phyloP scores from a whole-genome alignment of 148 eudicot species.

The Persicaria maculosa region DNA sequence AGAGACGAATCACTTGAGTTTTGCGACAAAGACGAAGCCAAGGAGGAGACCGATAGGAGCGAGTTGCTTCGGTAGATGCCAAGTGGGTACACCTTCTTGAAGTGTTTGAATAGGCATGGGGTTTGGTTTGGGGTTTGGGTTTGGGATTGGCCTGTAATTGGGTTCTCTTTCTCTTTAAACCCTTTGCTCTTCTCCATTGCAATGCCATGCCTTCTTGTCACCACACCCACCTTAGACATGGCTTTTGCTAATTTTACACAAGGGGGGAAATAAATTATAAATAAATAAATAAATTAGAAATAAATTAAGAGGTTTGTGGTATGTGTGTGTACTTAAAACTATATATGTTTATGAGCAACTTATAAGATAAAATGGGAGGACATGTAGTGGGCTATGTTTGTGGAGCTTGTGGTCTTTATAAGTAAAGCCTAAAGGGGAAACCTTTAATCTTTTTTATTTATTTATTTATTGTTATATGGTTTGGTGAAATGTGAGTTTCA shows the following conservation, averaged over 20 bases:
- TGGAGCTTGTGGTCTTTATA: constrained; percentile 8
- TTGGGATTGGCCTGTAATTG: constrained; percentile 9
- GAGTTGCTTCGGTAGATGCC: constrained; percentile 60
- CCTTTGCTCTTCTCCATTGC: constrained; percentile 45
- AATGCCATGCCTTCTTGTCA: constrained; percentile 26
- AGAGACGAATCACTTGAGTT: constrained; percentile 67
- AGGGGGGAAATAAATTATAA: neutral
- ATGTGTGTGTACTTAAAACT: neutral
- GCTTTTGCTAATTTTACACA: neutral
- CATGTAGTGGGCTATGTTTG: neutral
- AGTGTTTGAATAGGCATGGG: constrained; percentile 45
- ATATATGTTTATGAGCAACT: constrained; percentile 3
- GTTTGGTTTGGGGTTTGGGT: constrained; percentile 16
- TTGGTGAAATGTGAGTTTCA: constrained; percentile 13
- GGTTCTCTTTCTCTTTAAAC: constrained; percentile 40
- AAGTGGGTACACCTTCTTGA: constrained; percentile 75
- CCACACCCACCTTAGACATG: constrained; percentile 52
- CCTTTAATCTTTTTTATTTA: neutral
- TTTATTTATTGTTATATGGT: neutral
- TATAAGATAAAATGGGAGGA: neutral
- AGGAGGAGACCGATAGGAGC: constrained; percentile 64
- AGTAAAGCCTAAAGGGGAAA: constrained; percentile 1
- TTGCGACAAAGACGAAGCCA: constrained; percentile 56
- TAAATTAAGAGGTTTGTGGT: constrained; percentile 1
- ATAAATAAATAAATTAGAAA: neutral